These are phyloP conservation scores for Populus trichocarpa DNA, from an alignment of 441 rosid species.

Conservation along the genomic window DNA sequence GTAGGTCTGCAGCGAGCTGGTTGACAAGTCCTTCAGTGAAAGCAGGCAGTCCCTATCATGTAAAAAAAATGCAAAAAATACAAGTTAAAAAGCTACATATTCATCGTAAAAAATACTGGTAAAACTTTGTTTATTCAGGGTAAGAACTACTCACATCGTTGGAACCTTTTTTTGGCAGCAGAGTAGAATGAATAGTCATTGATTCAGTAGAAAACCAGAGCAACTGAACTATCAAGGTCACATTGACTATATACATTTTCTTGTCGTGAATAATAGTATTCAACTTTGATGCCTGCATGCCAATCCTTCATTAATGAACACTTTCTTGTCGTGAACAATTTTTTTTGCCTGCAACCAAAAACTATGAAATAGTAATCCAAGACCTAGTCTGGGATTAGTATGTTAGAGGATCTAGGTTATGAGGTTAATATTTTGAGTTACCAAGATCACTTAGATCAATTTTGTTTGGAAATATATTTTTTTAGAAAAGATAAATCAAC, in stretches of 20 bases:
- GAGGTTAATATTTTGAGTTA: too few species aligned
- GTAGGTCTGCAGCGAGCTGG: not conserved
- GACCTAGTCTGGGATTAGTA: too few species aligned
- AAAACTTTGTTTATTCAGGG: not conserved
- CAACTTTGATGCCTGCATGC: too few species aligned
- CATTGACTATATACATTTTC: conserved; percentile 13
- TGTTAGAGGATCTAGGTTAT: too few species aligned
- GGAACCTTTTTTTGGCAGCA: not conserved
- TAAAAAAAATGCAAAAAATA: too few species aligned
- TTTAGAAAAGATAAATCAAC: too few species aligned
- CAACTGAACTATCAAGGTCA: conserved; percentile 34
- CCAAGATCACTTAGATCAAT: too few species aligned
- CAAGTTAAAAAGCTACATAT: not conserved
- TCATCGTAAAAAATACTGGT: not conserved
- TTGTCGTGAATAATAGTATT: not conserved
- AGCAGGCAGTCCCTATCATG: not conserved
- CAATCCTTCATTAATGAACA: too few species aligned
- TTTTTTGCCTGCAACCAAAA: too few species aligned
- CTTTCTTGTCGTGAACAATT: too few species aligned
- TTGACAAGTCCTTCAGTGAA: not conserved
- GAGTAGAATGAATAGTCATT: conserved; percentile 31
- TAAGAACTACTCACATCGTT: not conserved
- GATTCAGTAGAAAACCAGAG: conserved; percentile 31
- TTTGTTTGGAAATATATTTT: too few species aligned
- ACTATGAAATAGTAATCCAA: too few species aligned